Percentiles rank a stretch among this genome's conserved stretches.
Conservation (phyloP, 208 protist species). For the Novymonas esmeraldas region DNA sequence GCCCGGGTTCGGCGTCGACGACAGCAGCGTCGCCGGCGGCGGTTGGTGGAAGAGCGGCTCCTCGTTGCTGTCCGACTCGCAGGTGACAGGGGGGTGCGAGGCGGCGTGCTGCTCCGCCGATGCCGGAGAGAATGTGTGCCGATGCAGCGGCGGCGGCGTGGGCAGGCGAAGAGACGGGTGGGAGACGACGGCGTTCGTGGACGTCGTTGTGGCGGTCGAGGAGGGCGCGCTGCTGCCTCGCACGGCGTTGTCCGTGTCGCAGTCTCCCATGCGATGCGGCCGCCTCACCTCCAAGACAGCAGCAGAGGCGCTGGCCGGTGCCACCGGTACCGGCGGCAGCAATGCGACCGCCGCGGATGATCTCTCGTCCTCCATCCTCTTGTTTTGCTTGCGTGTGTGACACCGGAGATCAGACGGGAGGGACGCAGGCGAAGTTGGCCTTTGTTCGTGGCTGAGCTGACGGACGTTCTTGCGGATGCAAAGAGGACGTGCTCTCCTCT, state of each 20-base stretch:
- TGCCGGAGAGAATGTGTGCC: background rate
- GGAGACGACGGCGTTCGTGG: constrained; percentile 6
- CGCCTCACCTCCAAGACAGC: too few species aligned
- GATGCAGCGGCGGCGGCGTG: constrained; percentile 12
- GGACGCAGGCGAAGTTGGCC: background rate
- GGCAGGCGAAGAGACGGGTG: constrained; percentile 1
- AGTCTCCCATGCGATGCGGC: background rate
- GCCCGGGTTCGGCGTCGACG: background rate
- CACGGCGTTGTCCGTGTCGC: background rate
- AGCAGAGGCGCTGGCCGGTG: background rate
- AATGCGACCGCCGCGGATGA: constrained; percentile 22
- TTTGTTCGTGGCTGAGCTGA: too few species aligned
- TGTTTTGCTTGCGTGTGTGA: background rate
- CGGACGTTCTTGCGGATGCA: too few species aligned
- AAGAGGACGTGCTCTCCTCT: too few species aligned
- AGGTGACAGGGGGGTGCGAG: background rate
- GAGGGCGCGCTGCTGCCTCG: background rate
- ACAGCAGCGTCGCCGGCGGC: background rate
- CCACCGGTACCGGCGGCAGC: constrained; percentile 6
- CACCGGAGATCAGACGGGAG: background rate
- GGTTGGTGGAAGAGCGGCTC: constrained; percentile 26
- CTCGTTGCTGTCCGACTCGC: constrained; percentile 37
- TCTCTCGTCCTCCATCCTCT: constrained; percentile 20
- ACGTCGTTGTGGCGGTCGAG: background rate
- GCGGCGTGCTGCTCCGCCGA: background rate